Evolutionary conservation across 2,329 filamentous ascomycete species (phyloP).

Genomic region (Sordariomycetes sp.): DNA sequence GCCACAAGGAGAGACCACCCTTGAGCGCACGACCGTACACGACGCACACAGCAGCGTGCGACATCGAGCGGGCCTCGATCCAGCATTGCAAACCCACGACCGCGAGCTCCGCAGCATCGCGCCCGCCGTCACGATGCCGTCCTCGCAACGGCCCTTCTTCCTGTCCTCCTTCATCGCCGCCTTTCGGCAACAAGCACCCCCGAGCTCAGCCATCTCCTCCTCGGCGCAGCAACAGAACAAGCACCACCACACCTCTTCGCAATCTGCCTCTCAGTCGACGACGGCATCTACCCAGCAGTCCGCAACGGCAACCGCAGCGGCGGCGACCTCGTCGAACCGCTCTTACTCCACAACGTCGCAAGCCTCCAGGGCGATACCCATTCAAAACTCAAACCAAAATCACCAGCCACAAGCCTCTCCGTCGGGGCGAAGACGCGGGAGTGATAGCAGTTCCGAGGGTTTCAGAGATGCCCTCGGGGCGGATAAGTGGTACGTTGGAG

Average conservation of each 20-base stretch:
- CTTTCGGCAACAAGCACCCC: slow-evolving; percentile 38
- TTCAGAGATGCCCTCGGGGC: slow-evolving; percentile 63
- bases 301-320: slow-evolving; percentile 12
- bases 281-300: slow-evolving; percentile 9
- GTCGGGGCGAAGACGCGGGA: slow-evolving; percentile 53
- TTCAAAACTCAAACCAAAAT: slow-evolving; percentile 16
- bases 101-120: not conserved
- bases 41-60: too few species aligned
- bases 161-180: slow-evolving; percentile 47
- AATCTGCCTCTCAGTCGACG: slow-evolving; percentile 9
- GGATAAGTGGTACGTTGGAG: slow-evolving; percentile 78
- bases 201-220: slow-evolving; percentile 17
- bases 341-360: slow-evolving; percentile 11
- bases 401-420: too few species aligned
- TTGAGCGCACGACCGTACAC: too few species aligned
- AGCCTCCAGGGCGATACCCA: slow-evolving; percentile 26
- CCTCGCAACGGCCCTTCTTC: slow-evolving; percentile 44
- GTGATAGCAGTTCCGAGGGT: slow-evolving; percentile 67
- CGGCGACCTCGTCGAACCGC: slow-evolving; percentile 8
- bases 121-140: slow-evolving; percentile 29
- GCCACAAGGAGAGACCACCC: too few species aligned
- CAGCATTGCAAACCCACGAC: not conserved
- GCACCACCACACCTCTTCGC: slow-evolving; percentile 14
- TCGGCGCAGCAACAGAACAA: slow-evolving; percentile 21
- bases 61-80: not conserved